Percentiles rank a stretch among this genome's conserved stretches.
Evolutionary conservation across 2,329 filamentous ascomycete genomes (phyloP).

Genomic region (Talaromyces rugulosus): DNA sequence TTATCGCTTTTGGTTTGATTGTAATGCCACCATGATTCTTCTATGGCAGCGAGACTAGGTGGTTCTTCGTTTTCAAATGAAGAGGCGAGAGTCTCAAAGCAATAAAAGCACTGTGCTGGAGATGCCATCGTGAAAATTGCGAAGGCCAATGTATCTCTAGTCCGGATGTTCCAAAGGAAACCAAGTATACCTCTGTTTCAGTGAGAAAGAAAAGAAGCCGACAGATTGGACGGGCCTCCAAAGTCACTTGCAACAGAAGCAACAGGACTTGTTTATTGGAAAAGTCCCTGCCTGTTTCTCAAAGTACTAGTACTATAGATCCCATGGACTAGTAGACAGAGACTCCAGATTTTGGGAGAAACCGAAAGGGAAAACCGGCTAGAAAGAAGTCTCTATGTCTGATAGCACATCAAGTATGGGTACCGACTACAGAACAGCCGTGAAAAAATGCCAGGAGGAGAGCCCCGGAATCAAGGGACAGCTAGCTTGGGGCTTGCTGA

Average conservation of each 20-base stretch:
- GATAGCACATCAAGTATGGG: background rate
- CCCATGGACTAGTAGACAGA: background rate
- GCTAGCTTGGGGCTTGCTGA: background rate
- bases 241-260: background rate
- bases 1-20: constrained; percentile 32
- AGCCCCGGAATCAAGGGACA: background rate
- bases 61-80: constrained; percentile 67
- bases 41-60: constrained; percentile 63
- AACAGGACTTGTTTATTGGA: background rate
- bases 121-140: constrained; percentile 64
- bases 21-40: constrained; percentile 63
- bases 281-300: background rate
- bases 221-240: background rate
- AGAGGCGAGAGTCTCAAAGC: constrained; percentile 81
- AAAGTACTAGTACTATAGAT: background rate
- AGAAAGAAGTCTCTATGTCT: background rate
- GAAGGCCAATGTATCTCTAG: background rate
- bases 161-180: background rate
- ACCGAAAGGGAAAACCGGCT: background rate
- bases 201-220: background rate
- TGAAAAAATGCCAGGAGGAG: background rate
- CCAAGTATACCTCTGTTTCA: background rate
- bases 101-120: constrained; percentile 80
- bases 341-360: background rate
- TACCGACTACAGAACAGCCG: background rate